phyloP scores from a whole-genome alignment of 805 yeast species.

The Kluyveromyces dobzhanskii region DNA sequence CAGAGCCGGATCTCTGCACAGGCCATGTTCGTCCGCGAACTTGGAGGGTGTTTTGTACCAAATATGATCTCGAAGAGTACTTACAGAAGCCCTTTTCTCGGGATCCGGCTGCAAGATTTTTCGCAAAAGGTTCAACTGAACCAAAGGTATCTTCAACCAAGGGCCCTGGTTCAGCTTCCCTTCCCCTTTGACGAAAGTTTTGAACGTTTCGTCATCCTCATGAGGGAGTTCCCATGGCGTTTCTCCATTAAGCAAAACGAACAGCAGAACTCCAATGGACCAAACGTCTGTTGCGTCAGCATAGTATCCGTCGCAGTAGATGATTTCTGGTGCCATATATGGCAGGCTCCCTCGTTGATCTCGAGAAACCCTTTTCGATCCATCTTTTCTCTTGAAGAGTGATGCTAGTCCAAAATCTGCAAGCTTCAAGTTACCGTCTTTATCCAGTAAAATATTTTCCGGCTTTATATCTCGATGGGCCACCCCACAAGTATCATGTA shows the following conservation, averaged over 20 bases:
- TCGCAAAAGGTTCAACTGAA: conserved; percentile 43
- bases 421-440: conserved; percentile 57
- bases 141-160: conserved; percentile 46
- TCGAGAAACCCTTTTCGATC: conserved; percentile 37
- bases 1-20: conserved; percentile 44
- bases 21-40: conserved; percentile 38
- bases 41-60: conserved; percentile 44
- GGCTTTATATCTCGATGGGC: conserved; percentile 75
- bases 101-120: conserved; percentile 46
- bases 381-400: conserved; percentile 43
- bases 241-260: conserved; percentile 55
- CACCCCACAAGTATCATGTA: conserved; percentile 56
- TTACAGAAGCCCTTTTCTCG: conserved; percentile 34
- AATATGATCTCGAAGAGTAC: conserved; percentile 39
- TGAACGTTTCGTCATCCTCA: conserved; percentile 41
- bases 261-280: conserved; percentile 61
- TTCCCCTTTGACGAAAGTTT: conserved; percentile 32
- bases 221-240: conserved; percentile 69
- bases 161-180: conserved; percentile 42
- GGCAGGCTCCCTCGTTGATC: conserved; percentile 70
- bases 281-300: conserved; percentile 55
- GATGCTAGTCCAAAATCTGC: conserved; percentile 74
- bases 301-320: conserved; percentile 37
- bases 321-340: conserved; percentile 70
- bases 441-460: conserved; percentile 60